Base-by-base conservation (phyloP, 2,329 filamentous ascomycete species). In the Fusarium succisae region DNA sequence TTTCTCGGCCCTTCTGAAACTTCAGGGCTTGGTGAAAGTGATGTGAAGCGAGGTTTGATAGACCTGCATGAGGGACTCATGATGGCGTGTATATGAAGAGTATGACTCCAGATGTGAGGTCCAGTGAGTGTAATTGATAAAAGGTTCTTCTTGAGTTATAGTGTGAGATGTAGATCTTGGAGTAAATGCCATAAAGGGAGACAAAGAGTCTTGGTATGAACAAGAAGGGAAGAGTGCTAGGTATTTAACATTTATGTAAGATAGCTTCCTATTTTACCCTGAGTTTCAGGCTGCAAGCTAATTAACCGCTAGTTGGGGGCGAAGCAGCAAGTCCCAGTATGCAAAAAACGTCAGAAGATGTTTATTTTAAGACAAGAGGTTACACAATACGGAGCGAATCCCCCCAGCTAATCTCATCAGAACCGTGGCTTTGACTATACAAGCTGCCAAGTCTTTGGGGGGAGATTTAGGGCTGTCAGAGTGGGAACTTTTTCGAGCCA, bases 1-100 rank as follows among this genome's bases (percentile, higher is more conserved):
- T 79, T 80, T 47, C 73, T 78, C 18, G 63, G 51, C 22, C 76
- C 73, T 57, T 78, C 74, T 48, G 78, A 64, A 14, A 74, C 71
- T 35, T 77, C 64, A 38, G 78, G 77, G 43, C 70, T 72, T 45
- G 72, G 66, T 18, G 72, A 77, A 13, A 75, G 75, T 41, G 74
- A 74, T 55, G 66, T 54, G 37, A 71, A 77, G 35, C 64, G 73
- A 24, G 70, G 63, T 47, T 77, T 76, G 51, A 48, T 63, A 41
- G 60, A 63, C 57, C 47, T 70, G 61, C 44, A 61, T 65, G 56
- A 65, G 32, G 48, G 62, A 37, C 66, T 47, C 68, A 72, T 63
- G 47, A 32, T 59, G 53, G 10, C 48, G 37, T 30, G 17, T 45
- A 32, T 38, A 41, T 38, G 32, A 13, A 17, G 24, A 17, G 18